Percentiles rank a stretch among this genome's conserved stretches.
Conservation (phyloP, 805 yeast genomes). For the Starmerella ratchasimensis region DNA sequence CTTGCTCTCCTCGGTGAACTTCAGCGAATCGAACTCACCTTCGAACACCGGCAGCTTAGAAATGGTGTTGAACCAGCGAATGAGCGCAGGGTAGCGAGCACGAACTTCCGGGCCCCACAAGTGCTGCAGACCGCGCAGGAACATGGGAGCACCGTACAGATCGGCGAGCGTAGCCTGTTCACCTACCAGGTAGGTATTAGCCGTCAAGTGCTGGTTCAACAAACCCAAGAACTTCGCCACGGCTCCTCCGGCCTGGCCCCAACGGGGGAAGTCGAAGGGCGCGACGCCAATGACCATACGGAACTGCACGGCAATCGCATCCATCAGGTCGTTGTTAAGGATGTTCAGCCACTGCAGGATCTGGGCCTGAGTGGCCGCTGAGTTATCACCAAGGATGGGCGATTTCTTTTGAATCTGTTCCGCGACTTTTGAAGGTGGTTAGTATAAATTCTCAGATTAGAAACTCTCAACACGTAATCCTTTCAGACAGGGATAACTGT, state of each 20-base stretch:
- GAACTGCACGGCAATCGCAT: slow-evolving; percentile 37
- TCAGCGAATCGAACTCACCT: slow-evolving; percentile 37
- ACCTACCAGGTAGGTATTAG: slow-evolving; percentile 56
- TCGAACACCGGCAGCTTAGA: slow-evolving; percentile 34
- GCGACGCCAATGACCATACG: slow-evolving; percentile 45
- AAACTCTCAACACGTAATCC: slow-evolving; percentile 22
- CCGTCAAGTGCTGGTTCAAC: slow-evolving; percentile 34
- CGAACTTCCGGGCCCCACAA: slow-evolving; percentile 57
- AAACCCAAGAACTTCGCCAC: slow-evolving; percentile 23
- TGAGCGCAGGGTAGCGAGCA: slow-evolving; percentile 43
- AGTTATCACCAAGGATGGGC: slow-evolving; percentile 47
- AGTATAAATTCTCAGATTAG: slow-evolving; percentile 18
- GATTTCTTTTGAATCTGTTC: slow-evolving; percentile 23
- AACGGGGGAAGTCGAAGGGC: slow-evolving; percentile 66
- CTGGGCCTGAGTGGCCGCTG: slow-evolving; percentile 31
- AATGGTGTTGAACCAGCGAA: slow-evolving; percentile 61
- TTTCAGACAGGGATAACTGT: slow-evolving; percentile 35
- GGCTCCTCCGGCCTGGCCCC: slow-evolving; percentile 36
- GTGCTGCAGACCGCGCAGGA: slow-evolving; percentile 41
- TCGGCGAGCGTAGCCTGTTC: slow-evolving; percentile 58
- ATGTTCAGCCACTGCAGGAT: slow-evolving; percentile 69
- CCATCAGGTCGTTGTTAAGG: slow-evolving; percentile 52
- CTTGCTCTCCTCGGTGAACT: slow-evolving; percentile 49
- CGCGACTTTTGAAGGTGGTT: slow-evolving; percentile 13
- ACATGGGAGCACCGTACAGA: slow-evolving; percentile 37